Evolutionary conservation across 2,329 filamentous ascomycete genomes (phyloP), one percentile per base, ranked within the genome.

Genomic region (Truncatella angustata): DNA sequence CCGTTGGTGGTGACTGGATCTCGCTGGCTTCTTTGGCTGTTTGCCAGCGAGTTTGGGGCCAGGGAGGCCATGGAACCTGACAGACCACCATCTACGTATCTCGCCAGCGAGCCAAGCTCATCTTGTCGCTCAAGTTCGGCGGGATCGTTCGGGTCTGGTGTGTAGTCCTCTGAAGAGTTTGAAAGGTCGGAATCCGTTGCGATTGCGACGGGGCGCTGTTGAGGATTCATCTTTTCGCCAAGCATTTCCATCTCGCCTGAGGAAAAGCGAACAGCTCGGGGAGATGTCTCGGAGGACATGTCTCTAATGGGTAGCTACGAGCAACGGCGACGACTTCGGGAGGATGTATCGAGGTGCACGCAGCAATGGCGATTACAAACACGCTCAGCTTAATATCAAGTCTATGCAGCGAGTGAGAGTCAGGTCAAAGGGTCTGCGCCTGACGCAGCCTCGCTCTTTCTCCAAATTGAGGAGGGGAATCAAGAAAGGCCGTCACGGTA

Each of bases 181-280:
- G 78, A 78, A 53, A 71, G 74, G 43, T 79, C 79, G 34, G 74
- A 76, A 59, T 81, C 76, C 57, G 68, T 70, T 56, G 69, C 56
- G 53, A 70, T 63, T 59, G 68, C 60, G 47, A 64, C 66, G 39
- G 68, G 66, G 20, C 73, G 69, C 49, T 68, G 66, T n/a, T n/a
- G n/a, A 53, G 61, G 66, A 53, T 71, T 77, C 57, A 68, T 56
- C 58, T 71, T 74, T 23, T 81, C 77, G 45, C 69, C 70, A 32
- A 63, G 56, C 28, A 74, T 67, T 21, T 77, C 75, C 51, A 75
- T 70, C 53, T 78, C 79, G 63, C 69, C 66, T 54, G 75, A 73
- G 42, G 77, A 78, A 61, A 85, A 85, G 57, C 81, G 78, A 57
- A 85, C 79, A 56, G 75, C 73, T 60, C 80, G 76, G 47, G 80